Evolutionary conservation across 345 rosid genomes (phyloP).

Genomic region (Mangifera indica): DNA sequence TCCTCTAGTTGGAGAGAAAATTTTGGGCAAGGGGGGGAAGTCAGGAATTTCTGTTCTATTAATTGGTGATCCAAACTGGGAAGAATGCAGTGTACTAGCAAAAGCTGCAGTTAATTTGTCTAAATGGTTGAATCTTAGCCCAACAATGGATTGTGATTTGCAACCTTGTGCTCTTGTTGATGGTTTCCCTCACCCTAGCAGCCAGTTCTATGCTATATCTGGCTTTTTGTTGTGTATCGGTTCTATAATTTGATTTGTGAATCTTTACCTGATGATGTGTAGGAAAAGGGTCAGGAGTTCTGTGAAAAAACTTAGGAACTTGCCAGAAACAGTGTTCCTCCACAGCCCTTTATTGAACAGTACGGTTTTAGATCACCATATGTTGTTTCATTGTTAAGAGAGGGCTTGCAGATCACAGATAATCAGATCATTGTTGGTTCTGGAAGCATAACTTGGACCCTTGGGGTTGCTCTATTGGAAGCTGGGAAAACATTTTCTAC

Average conservation of each 20-base stretch:
- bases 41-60: conserved; percentile 64
- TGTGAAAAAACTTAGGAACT: conserved; percentile 79
- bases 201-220: conserved; percentile 88
- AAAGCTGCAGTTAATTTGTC: conserved; percentile 83
- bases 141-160: conserved; percentile 78
- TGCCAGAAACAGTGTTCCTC: conserved; percentile 80
- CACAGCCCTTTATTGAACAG: conserved; percentile 97
- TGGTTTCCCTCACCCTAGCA: conserved; percentile 75
- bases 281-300: conserved; percentile 82
- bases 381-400: conserved; percentile 71
- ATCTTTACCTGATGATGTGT: conserved; percentile 87
- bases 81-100: conserved; percentile 71
- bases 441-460: conserved; percentile 97
- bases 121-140: conserved; percentile 68
- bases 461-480: conserved; percentile 88
- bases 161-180: conserved; percentile 88
- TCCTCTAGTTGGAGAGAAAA: conserved; percentile 40
- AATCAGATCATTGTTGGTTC: conserved; percentile 74
- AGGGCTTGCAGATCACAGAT: conserved; percentile 89
- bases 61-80: conserved; percentile 87
- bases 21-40: conserved; percentile 50
- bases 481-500: conserved; percentile 76
- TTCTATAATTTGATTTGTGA: conserved; percentile 80
- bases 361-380: conserved; percentile 99
- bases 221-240: conserved; percentile 89